These are phyloP conservation scores for Yamadazyma paraphyllophila DNA, from an alignment of 805 yeast species.

Conservation along the genomic window DNA sequence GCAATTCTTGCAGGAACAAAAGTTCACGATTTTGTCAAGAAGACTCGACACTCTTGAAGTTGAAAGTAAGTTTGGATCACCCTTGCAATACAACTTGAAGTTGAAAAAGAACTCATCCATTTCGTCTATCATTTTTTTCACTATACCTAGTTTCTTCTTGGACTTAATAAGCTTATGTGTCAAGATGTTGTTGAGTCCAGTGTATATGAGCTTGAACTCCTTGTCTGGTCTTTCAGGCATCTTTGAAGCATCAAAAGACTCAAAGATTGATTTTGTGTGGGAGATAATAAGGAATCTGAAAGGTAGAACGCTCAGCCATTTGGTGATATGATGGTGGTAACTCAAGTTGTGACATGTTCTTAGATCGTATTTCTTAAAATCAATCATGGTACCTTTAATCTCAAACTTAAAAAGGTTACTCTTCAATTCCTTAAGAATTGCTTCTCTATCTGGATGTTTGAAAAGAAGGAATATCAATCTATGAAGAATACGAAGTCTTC, in stretches of 20 bases:
- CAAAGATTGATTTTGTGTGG: constrained; percentile 6
- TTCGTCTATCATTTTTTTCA: background rate
- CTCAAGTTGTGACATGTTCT: constrained; percentile 22
- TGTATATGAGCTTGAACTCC: constrained; percentile 2
- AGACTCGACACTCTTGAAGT: constrained; percentile 2
- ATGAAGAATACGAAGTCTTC: constrained; percentile 1
- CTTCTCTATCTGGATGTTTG: constrained; percentile 3
- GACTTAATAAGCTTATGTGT: background rate
- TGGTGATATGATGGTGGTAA: constrained; percentile 26
- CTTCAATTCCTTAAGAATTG: constrained; percentile 6
- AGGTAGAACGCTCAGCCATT: constrained; percentile 40
- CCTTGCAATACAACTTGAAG: background rate
- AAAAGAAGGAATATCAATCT: constrained; percentile 1
- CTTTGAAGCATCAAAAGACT: background rate
- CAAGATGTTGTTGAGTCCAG: constrained; percentile 5
- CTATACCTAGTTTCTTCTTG: background rate
- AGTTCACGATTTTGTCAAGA: background rate
- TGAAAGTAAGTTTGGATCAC: constrained; percentile 1
- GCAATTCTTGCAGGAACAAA: constrained; percentile 16
- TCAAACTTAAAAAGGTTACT: constrained; percentile 15
- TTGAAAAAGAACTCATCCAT: constrained; percentile 1
- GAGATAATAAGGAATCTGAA: constrained; percentile 3
- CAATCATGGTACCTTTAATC: constrained; percentile 29
- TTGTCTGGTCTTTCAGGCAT: background rate
- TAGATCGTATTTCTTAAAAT: constrained; percentile 36